These are phyloP conservation scores for Caloboletus inedulis DNA, from an alignment of 1,284 basidiomycete species.

Conservation along the genomic window DNA sequence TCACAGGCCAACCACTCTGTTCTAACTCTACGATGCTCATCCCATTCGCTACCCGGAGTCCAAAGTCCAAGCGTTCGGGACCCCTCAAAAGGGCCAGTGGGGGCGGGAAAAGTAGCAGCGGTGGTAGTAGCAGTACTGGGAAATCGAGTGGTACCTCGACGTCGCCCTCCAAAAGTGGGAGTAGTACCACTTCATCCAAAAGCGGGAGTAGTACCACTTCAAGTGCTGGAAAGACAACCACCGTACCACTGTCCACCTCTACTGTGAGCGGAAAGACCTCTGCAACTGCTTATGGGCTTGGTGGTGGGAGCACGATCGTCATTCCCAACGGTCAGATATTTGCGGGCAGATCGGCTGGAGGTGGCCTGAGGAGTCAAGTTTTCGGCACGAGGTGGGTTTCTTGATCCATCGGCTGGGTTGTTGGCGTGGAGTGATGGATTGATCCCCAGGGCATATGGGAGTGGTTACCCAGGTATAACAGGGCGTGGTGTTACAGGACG, in stretches of 20 bases:
- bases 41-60: conserved; percentile 28
- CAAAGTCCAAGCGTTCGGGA: conserved; percentile 5
- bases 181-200: conserved; percentile 15
- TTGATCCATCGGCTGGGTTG: background rate
- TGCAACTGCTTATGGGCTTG: conserved; percentile 38
- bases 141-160: conserved; percentile 9
- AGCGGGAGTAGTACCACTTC: conserved; percentile 20
- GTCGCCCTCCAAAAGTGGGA: conserved; percentile 13
- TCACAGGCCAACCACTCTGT: background rate
- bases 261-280: conserved; percentile 27
- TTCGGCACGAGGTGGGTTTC: conserved; percentile 40
- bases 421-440: background rate
- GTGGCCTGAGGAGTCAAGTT: conserved; percentile 38
- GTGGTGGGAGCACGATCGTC: conserved; percentile 33
- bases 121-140: conserved; percentile 21
- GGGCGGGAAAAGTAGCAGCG: conserved; percentile 23
- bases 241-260: conserved; percentile 29
- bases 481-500: conserved; percentile 30
- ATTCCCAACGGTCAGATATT: conserved; percentile 44
- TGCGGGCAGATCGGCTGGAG: conserved; percentile 41
- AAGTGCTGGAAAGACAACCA: conserved; percentile 17
- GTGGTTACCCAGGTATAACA: conserved; percentile 37
- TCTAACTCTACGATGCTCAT: conserved; percentile 30
- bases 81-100: conserved; percentile 33
- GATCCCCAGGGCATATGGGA: conserved; percentile 35